A percentile compares a stretch with the other conserved stretches of the same genome.
Conservation (phyloP, 306 rosid species). For the Castanea crenata region DNA sequence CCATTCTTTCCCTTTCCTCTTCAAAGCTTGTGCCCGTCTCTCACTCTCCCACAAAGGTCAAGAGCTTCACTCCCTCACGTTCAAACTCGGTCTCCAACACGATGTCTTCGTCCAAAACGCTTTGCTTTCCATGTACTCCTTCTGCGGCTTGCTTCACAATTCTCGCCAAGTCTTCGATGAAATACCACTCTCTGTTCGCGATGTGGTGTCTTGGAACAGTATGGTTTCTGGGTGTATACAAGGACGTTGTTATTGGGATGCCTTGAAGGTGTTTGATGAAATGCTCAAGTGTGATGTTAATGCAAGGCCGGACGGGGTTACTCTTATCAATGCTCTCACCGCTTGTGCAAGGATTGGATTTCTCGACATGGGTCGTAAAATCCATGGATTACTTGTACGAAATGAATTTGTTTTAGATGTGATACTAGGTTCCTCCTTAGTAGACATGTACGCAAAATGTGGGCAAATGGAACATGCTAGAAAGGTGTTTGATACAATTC, state of each 20-base stretch:
- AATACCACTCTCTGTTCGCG: constrained; percentile 3
- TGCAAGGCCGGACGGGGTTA: constrained; percentile 6
- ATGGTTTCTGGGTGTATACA: constrained; percentile 3
- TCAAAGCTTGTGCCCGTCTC: constrained; percentile 14
- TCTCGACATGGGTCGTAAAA: constrained; percentile 11
- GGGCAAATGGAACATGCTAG: constrained; percentile 1
- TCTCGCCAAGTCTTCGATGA: constrained; percentile 12
- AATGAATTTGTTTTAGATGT: not conserved
- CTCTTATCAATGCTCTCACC: constrained; percentile 12
- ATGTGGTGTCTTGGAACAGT: constrained; percentile 11
- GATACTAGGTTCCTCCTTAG: constrained; percentile 17
- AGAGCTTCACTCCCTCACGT: constrained; percentile 18
- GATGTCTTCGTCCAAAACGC: constrained; percentile 21
- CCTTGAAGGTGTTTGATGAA: constrained; percentile 18
- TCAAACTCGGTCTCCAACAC: not conserved
- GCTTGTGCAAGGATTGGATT: constrained; percentile 17
- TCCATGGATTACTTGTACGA: constrained; percentile 9
- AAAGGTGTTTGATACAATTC: constrained; percentile 19
- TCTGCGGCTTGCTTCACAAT: constrained; percentile 1
- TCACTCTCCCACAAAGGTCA: constrained; percentile 9
- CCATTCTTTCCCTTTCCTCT: constrained; percentile 17
- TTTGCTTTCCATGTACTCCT: constrained; percentile 10
- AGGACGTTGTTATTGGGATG: not conserved
- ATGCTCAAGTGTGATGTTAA: not conserved
- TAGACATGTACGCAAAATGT: constrained; percentile 18